These are phyloP conservation scores for Taxillus chinensis DNA, from an alignment of 164 flowering plant genomes.

Conservation along the genomic window DNA sequence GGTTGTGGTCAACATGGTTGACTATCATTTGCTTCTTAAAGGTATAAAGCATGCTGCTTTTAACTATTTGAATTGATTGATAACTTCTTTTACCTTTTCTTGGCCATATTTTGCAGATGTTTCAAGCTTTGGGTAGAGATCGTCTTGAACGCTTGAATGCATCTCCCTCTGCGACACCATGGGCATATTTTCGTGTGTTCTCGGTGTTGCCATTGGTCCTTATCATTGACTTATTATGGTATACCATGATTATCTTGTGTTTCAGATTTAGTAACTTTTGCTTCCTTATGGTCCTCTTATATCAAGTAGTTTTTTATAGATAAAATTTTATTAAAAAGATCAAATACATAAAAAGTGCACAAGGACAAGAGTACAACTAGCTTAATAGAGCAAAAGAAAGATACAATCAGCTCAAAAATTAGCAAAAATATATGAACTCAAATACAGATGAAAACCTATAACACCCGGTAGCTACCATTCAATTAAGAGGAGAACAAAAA, in stretches of 20 bases:
- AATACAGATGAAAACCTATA: too few relatives aligned
- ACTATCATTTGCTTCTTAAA: slow-evolving; percentile 69
- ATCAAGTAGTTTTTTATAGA: too few relatives aligned
- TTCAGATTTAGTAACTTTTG: not conserved
- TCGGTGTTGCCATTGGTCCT: slow-evolving; percentile 65
- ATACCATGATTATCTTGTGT: slow-evolving; percentile 9
- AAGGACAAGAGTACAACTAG: too few relatives aligned
- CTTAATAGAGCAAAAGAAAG: too few relatives aligned
- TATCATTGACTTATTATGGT: slow-evolving; percentile 60
- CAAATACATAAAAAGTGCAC: too few relatives aligned
- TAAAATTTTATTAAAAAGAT: too few relatives aligned
- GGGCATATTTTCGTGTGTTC: slow-evolving; percentile 86
- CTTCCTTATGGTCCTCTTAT: too few relatives aligned
- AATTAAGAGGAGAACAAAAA: too few relatives aligned
- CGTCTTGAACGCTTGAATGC: slow-evolving; percentile 89
- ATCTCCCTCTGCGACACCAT: slow-evolving; percentile 86
- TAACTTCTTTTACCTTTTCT: not conserved
- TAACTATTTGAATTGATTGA: not conserved
- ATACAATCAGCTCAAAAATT: too few relatives aligned
- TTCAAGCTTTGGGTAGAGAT: slow-evolving; percentile 90
- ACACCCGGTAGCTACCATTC: too few relatives aligned
- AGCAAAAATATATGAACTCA: too few relatives aligned
- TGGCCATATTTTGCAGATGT: slow-evolving; percentile 62
- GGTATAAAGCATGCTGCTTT: slow-evolving; percentile 30
- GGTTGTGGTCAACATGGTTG: slow-evolving; percentile 82